phyloP scores from a whole-genome alignment of 2,329 filamentous ascomycete genomes.

The Coniochaeta hoffmannii region DNA sequence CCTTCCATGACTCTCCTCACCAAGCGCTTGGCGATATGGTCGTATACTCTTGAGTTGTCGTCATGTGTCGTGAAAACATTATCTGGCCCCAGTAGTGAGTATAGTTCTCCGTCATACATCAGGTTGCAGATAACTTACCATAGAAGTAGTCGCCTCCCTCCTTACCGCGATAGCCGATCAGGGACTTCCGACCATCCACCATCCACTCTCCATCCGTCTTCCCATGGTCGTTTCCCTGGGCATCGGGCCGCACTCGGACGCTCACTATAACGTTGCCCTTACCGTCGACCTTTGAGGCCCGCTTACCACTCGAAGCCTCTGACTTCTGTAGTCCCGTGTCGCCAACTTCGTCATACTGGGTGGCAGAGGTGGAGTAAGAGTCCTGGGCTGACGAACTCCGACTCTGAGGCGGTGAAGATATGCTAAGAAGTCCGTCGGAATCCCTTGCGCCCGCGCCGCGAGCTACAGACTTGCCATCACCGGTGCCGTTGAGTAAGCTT shows the following conservation, averaged over 20 bases:
- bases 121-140: constrained; percentile 46
- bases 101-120: background rate
- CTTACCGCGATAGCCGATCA: constrained; percentile 78
- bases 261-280: constrained; percentile 97
- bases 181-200: constrained; percentile 74
- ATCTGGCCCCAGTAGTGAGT: constrained; percentile 47
- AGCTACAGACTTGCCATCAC: constrained; percentile 66
- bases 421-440: constrained; percentile 67
- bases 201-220: constrained; percentile 79
- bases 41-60: constrained; percentile 91
- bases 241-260: constrained; percentile 84
- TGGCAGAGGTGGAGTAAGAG: constrained; percentile 85
- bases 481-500: constrained; percentile 72
- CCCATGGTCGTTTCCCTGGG: constrained; percentile 48
- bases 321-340: constrained; percentile 39
- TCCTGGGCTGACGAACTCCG: constrained; percentile 87
- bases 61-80: constrained; percentile 95
- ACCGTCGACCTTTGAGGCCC: constrained; percentile 53
- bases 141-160: constrained; percentile 92
- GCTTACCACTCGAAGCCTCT: constrained; percentile 31
- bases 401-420: constrained; percentile 79
- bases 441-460: constrained; percentile 54
- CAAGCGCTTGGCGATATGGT: constrained; percentile 85
- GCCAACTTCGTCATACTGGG: constrained; percentile 74
- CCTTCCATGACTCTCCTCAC: constrained; percentile 98